Conservation (phyloP, 768 basidiomycete species). For the Lentinus brumalis region DNA sequence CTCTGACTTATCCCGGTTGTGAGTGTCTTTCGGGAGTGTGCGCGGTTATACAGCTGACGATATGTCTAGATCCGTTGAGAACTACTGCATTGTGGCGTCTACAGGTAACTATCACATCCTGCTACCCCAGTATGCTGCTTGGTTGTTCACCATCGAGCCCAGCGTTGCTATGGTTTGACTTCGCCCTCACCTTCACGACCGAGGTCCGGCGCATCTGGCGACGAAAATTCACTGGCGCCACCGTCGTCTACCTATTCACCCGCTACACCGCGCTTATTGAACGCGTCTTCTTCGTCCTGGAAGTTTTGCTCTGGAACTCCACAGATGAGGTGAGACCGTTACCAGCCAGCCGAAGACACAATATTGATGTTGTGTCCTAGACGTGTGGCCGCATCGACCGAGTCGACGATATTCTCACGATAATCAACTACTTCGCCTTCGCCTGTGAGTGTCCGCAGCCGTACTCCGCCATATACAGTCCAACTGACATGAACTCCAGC, state of each 20-base stretch:
- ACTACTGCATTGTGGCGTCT: slow-evolving; percentile 9
- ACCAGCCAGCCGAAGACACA: not conserved
- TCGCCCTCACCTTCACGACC: slow-evolving; percentile 1
- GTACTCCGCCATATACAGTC: too few species aligned
- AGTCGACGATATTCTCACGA: slow-evolving; percentile 11
- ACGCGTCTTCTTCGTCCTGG: slow-evolving; percentile 7
- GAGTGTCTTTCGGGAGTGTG: not conserved
- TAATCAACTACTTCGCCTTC: slow-evolving; percentile 7
- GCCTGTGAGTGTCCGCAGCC: not conserved
- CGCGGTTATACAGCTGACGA: not conserved
- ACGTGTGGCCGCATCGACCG: slow-evolving; percentile 13
- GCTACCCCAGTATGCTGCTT: not conserved
- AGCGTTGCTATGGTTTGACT: slow-evolving; percentile 13
- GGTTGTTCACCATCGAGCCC: not conserved
- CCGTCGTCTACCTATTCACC: slow-evolving; percentile 1
- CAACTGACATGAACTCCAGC: not conserved
- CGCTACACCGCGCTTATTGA: slow-evolving; percentile 11
- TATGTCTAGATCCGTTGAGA: not conserved
- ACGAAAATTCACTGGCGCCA: slow-evolving; percentile 4
- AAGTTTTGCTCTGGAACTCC: slow-evolving; percentile 5
- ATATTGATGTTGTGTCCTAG: not conserved
- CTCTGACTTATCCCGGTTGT: not conserved
- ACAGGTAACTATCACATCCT: not conserved
- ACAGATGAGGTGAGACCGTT: not conserved
- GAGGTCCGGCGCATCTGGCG: slow-evolving; percentile 15